Conservation (phyloP, 371 early-diverging fungal genomes). For the Mortierella sp. region DNA sequence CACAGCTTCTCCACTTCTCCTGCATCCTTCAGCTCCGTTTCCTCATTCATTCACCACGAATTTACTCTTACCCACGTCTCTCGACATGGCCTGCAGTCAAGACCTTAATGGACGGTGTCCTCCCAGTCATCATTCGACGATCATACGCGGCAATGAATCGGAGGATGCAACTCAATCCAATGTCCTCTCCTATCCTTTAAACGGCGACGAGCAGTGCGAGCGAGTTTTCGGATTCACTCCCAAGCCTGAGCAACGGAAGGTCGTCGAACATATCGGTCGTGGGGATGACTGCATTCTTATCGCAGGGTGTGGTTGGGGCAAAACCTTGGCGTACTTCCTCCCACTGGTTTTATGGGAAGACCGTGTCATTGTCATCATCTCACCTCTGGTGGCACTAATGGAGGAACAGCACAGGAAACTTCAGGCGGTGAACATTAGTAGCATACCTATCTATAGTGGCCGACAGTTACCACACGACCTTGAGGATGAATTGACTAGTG, state of each 20-base stretch:
- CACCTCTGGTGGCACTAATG: conserved; percentile 16
- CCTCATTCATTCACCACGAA: too few species aligned
- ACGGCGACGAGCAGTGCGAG: neutral
- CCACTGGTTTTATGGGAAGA: conserved; percentile 18
- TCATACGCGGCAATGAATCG: too few species aligned
- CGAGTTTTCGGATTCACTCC: neutral
- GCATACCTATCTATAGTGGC: conserved; percentile 6
- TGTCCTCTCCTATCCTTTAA: too few species aligned
- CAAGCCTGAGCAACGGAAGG: conserved; percentile 8
- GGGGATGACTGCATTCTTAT: conserved; percentile 25
- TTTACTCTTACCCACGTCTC: too few species aligned
- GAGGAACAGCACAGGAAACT: conserved; percentile 24
- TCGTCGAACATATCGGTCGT: neutral
- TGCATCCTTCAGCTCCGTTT: too few species aligned
- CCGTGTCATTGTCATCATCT: conserved; percentile 17
- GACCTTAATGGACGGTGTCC: too few species aligned
- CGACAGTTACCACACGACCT: neutral
- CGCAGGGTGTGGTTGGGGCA: conserved; percentile 33
- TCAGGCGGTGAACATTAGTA: neutral
- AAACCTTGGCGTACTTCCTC: conserved; percentile 18
- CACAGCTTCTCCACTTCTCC: too few species aligned
- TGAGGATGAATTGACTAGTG: neutral
- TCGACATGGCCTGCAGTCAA: too few species aligned
- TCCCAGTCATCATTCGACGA: too few species aligned
- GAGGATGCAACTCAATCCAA: too few species aligned